These are phyloP conservation scores for Wallacemonas sp. DNA, from an alignment of 208 protist genomes.

Conservation along the genomic window DNA sequence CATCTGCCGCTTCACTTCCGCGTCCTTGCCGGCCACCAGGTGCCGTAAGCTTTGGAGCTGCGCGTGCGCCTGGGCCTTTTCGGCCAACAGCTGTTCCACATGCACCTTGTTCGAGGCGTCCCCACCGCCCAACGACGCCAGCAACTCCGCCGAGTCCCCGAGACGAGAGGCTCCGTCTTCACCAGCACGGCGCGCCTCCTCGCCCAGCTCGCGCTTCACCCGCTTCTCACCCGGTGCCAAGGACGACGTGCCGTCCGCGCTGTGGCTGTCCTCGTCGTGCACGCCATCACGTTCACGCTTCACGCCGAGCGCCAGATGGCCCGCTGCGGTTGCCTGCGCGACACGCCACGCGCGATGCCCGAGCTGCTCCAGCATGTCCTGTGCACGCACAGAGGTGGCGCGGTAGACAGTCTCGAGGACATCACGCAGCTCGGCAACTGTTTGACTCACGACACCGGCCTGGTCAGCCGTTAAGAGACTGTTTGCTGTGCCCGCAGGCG, in stretches of 20 bases:
- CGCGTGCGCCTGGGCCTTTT: slow-evolving; percentile 21
- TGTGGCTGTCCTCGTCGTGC: slow-evolving; percentile 8
- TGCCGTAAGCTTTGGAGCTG: slow-evolving; percentile 61
- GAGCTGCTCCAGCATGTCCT: slow-evolving; percentile 4
- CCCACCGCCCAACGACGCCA: slow-evolving; percentile 21
- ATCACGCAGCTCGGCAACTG: slow-evolving; percentile 41
- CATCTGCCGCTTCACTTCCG: slow-evolving; percentile 45
- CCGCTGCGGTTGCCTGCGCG: slow-evolving; percentile 7
- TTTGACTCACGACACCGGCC: slow-evolving; percentile 42
- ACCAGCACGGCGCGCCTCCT: not conserved
- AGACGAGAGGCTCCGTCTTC: slow-evolving; percentile 7
- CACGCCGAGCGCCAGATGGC: slow-evolving; percentile 17
- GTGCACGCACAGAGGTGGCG: not conserved
- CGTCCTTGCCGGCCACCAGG: slow-evolving; percentile 60
- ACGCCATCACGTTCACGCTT: slow-evolving; percentile 23
- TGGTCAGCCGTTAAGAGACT: slow-evolving; percentile 33
- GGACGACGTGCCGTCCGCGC: no score
- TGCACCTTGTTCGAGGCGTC: slow-evolving; percentile 22
- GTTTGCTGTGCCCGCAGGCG: slow-evolving; percentile 8
- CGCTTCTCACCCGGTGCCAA: not conserved
- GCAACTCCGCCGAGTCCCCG: slow-evolving; percentile 3
- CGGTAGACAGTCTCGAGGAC: slow-evolving; percentile 27
- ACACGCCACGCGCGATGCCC: not conserved
- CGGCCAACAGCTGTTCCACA: slow-evolving; percentile 30
- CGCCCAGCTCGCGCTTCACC: slow-evolving; percentile 8